Percentiles rank a stretch among this genome's conserved stretches.
Conservation (phyloP, 2,329 filamentous ascomycete species). For the Didymosphaeria variabile region DNA sequence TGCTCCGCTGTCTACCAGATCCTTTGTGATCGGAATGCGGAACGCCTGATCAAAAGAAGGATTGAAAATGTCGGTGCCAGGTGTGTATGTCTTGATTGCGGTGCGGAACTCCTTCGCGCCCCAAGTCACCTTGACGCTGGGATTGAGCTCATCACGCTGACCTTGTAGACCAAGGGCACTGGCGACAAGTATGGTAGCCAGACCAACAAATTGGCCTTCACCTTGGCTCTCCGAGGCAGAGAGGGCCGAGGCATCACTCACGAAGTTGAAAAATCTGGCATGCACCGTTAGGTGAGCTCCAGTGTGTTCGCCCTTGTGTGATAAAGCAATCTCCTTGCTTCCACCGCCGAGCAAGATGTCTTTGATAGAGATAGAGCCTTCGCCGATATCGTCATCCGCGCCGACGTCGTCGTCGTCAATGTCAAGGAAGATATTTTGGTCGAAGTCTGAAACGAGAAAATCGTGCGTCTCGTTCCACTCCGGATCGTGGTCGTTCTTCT, state of each 20-base stretch:
- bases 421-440: slow-evolving; percentile 54
- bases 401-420: slow-evolving; percentile 57
- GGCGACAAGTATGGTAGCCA: slow-evolving; percentile 56
- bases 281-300: slow-evolving; percentile 49
- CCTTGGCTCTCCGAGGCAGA: slow-evolving; percentile 39
- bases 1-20: slow-evolving; percentile 32
- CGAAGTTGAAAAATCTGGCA: slow-evolving; percentile 55
- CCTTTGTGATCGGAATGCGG: slow-evolving; percentile 52
- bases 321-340: slow-evolving; percentile 52
- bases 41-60: slow-evolving; percentile 59
- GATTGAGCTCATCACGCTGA: slow-evolving; percentile 55
- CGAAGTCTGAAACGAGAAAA: slow-evolving; percentile 57
- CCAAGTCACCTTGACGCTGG: slow-evolving; percentile 57
- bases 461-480: slow-evolving; percentile 61
- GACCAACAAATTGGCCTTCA: slow-evolving; percentile 49
- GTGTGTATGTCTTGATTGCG: slow-evolving; percentile 53
- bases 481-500: slow-evolving; percentile 55
- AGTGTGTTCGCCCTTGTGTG: slow-evolving; percentile 51
- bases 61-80: slow-evolving; percentile 60
- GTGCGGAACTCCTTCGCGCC: slow-evolving; percentile 55
- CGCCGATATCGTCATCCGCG: slow-evolving; percentile 57
- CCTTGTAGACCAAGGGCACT: slow-evolving; percentile 55
- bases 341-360: slow-evolving; percentile 55
- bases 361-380: slow-evolving; percentile 53
- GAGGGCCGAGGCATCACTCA: slow-evolving; percentile 44